phyloP scores from a whole-genome alignment of 2,329 filamentous ascomycete species.

The Trichoderma sp. region DNA sequence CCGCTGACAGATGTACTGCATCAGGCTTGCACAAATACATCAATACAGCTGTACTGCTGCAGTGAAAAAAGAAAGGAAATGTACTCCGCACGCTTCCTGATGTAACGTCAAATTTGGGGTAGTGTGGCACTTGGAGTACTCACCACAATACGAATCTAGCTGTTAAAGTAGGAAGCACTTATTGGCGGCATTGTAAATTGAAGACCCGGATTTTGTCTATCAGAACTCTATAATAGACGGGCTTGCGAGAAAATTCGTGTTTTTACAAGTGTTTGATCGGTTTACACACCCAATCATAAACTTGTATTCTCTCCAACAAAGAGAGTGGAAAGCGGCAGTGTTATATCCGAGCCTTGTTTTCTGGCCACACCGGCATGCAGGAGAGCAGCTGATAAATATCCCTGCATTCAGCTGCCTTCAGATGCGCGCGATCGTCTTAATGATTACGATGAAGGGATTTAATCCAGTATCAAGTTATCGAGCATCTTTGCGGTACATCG shows the following conservation, averaged over 20 bases:
- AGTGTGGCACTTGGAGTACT: background rate
- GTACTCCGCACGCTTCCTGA: background rate
- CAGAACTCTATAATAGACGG: background rate
- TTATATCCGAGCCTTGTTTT: background rate
- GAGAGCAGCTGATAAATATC: background rate
- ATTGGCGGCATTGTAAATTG: background rate
- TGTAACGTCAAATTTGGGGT: background rate
- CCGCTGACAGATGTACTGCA: background rate
- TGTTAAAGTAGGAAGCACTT: background rate
- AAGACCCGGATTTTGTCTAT: background rate
- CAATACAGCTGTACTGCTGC: background rate
- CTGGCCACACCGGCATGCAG: background rate
- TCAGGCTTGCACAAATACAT: background rate
- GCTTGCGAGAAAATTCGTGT: background rate
- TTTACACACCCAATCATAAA: background rate
- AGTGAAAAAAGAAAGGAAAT: background rate
- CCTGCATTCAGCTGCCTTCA: background rate
- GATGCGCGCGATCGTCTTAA: background rate
- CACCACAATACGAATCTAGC: too few relatives aligned
- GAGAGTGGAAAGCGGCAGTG: background rate
- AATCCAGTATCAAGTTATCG: background rate
- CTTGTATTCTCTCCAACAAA: background rate
- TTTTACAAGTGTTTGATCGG: background rate
- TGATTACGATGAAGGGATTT: background rate
- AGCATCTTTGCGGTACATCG: background rate